phyloP scores from a whole-genome alignment of 2,329 filamentous ascomycete species.

The Talaromyces funiculosus region DNA sequence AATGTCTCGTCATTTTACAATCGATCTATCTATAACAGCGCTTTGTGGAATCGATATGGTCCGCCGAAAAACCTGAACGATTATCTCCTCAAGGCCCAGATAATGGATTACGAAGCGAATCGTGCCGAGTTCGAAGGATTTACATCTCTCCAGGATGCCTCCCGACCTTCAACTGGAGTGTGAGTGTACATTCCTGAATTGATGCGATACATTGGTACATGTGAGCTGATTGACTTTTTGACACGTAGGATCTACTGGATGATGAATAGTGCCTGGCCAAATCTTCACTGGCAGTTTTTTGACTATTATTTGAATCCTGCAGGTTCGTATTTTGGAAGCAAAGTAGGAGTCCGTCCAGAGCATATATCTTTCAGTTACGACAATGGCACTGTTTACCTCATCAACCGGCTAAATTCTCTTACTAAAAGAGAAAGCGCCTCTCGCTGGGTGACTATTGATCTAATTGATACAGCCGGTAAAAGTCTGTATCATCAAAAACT shows the following conservation, averaged over 20 bases:
- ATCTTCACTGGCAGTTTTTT: slow-evolving; percentile 60
- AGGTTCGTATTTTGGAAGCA: slow-evolving; percentile 56
- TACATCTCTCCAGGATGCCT: slow-evolving; percentile 45
- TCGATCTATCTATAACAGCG: slow-evolving; percentile 55
- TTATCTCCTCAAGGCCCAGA: slow-evolving; percentile 56
- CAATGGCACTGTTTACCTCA: slow-evolving; percentile 43
- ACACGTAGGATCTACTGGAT: slow-evolving; percentile 57
- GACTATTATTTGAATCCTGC: slow-evolving; percentile 57
- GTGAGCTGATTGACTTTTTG: not conserved
- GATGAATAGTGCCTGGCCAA: slow-evolving; percentile 61
- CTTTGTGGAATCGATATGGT: slow-evolving; percentile 49
- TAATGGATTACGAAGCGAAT: slow-evolving; percentile 61
- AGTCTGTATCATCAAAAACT: slow-evolving; percentile 33
- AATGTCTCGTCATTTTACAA: slow-evolving; percentile 51
- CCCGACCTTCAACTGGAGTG: slow-evolving; percentile 52
- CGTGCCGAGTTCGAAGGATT: slow-evolving; percentile 56
- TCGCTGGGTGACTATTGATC: slow-evolving; percentile 45
- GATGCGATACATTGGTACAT: too few species aligned
- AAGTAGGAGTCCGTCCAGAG: slow-evolving; percentile 47
- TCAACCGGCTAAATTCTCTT: slow-evolving; percentile 47
- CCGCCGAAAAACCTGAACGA: slow-evolving; percentile 49
- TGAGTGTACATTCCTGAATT: slow-evolving; percentile 4
- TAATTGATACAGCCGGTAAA: slow-evolving; percentile 47
- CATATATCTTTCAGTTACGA: slow-evolving; percentile 54
- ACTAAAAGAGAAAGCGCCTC: slow-evolving; percentile 27